Evolutionary conservation across 73 alveolate genomes (phyloP).

Genomic region (Paramecium octaurelia): DNA sequence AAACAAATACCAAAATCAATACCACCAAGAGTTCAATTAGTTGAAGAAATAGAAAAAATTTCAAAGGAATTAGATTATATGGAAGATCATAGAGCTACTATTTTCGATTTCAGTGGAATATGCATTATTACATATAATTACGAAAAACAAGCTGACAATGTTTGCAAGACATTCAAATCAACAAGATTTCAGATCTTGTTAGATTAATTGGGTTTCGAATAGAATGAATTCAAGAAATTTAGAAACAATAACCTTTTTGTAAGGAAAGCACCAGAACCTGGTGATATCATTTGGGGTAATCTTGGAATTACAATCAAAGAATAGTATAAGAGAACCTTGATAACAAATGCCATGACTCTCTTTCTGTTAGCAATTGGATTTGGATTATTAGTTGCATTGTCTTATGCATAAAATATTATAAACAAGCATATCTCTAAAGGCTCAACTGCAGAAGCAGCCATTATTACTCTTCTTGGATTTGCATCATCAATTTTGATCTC

Average conservation of each 20-base stretch:
- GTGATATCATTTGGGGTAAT: conserved; percentile 45
- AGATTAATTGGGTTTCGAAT: neutral
- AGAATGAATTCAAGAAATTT: neutral
- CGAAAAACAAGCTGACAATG: conserved; percentile 8
- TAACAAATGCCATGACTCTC: neutral
- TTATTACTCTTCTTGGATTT: neutral
- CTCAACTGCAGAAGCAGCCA: neutral
- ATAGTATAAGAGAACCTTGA: neutral
- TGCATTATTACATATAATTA: neutral
- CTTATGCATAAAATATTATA: neutral
- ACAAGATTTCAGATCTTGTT: neutral
- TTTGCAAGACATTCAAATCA: neutral
- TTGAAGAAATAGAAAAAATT: neutral
- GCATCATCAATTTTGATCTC: neutral
- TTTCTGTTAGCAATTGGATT: neutral
- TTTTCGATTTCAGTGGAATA: conserved; percentile 3
- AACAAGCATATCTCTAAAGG: neutral
- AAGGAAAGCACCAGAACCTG: conserved; percentile 38
- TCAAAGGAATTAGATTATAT: neutral
- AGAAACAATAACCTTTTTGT: neutral
- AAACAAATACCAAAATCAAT: neutral
- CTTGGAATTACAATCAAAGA: neutral
- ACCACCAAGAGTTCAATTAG: neutral
- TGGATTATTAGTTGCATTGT: neutral
- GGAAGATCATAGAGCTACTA: conserved; percentile 2